Percentiles rank a stretch among this genome's conserved stretches.
These are phyloP conservation scores for Mortierella sp. DNA, from an alignment of 371 early-diverging fungal species.

Conservation along the genomic window DNA sequence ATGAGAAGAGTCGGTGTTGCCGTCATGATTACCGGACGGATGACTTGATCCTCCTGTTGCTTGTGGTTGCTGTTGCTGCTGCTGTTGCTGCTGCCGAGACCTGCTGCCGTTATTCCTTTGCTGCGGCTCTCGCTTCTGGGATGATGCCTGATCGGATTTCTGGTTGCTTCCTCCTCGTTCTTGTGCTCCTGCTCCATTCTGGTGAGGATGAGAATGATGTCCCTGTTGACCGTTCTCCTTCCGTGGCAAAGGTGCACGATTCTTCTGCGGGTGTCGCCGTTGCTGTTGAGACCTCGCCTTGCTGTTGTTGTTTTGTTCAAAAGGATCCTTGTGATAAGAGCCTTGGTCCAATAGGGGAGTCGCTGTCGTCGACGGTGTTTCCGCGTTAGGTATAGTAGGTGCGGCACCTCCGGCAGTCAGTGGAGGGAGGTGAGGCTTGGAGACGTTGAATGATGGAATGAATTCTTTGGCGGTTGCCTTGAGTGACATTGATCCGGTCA, in stretches of 20 bases:
- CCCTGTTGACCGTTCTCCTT: slow-evolving; percentile 13
- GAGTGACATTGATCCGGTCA: slow-evolving; percentile 51
- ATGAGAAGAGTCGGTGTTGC: background rate
- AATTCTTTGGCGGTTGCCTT: slow-evolving; percentile 57
- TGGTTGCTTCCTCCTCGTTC: background rate
- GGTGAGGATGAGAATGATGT: background rate
- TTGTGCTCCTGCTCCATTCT: background rate
- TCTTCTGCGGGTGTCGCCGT: slow-evolving; percentile 18
- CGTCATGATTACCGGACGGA: slow-evolving; percentile 18
- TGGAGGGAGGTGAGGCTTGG: slow-evolving; percentile 22
- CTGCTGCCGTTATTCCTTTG: background rate
- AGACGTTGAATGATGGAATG: slow-evolving; percentile 43
- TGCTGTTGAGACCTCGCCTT: background rate
- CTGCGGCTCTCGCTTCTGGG: slow-evolving; percentile 7
- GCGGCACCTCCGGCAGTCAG: slow-evolving; percentile 30
- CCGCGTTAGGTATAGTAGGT: background rate
- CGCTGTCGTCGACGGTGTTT: slow-evolving; percentile 3
- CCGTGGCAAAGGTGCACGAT: background rate
- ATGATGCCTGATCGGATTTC: background rate
- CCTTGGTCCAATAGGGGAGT: slow-evolving; percentile 5
- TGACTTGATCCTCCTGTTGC: slow-evolving; percentile 8
- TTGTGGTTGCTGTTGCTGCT: slow-evolving; percentile 2
- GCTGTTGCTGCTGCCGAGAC: slow-evolving; percentile 11
- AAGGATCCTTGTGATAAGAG: background rate
- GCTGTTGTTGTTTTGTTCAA: background rate